phyloP scores from a whole-genome alignment of 78 protist genomes.

The Diacronema lutheri region DNA sequence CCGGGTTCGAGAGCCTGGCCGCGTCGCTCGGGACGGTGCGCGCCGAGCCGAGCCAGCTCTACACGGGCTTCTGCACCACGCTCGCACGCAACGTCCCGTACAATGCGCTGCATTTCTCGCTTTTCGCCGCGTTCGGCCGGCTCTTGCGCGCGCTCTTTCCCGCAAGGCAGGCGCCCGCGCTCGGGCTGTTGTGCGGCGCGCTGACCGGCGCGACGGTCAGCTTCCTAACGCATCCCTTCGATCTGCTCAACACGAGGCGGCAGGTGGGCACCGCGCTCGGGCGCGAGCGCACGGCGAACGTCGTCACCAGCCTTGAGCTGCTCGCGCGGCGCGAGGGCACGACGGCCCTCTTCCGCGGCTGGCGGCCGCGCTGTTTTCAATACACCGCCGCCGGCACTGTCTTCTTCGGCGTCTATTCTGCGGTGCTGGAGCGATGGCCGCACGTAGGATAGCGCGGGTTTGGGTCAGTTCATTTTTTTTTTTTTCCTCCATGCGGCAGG shows the following conservation, averaged over 20 bases:
- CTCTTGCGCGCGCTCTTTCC: neutral
- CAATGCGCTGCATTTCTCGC: slow-evolving; percentile 1
- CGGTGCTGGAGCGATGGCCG: too few relatives aligned
- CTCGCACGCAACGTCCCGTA: slow-evolving; percentile 6
- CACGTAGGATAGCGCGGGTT: too few relatives aligned
- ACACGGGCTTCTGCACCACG: neutral
- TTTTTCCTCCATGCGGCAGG: too few relatives aligned
- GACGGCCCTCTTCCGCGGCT: too few relatives aligned
- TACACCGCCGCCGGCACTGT: too few relatives aligned
- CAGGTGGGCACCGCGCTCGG: neutral
- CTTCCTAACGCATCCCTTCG: neutral
- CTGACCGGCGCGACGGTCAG: neutral
- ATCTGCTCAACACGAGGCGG: neutral
- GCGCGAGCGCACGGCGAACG: too few relatives aligned
- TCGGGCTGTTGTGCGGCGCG: neutral
- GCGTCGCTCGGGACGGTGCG: neutral
- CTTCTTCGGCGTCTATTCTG: too few relatives aligned
- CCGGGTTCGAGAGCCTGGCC: neutral
- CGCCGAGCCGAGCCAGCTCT: neutral
- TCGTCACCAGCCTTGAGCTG: too few relatives aligned
- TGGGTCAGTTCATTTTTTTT: too few relatives aligned
- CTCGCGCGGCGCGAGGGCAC: too few relatives aligned
- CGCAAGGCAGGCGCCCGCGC: neutral
- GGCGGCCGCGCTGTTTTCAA: too few relatives aligned
- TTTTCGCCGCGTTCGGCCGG: neutral